These are phyloP conservation scores for carrot (Daucus carota) DNA, from an alignment of 129 eudicot species.

Conservation along the genomic window DH1_v3.0 NC_030386.2:20653001-20653500, in stretches of 20 bases:
- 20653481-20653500: conserved; percentile 15
- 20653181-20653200: not conserved
- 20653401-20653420: conserved; percentile 32
- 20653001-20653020: not conserved
- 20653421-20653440: conserved; percentile 41
- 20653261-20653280: not conserved
- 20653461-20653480: conserved; percentile 9
- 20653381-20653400: conserved; percentile 30
- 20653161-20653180: not conserved
- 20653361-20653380: conserved; percentile 29
- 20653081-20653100: not conserved
- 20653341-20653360: conserved; percentile 23
- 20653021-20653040: not conserved
- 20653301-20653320: not conserved
- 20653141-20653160: not conserved
- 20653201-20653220: not conserved
- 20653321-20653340: conserved; percentile 26
- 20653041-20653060: not conserved
- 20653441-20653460: conserved; percentile 43
- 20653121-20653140: not conserved
- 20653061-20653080: conserved; percentile 11
- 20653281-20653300: too few relatives aligned
- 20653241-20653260: not conserved
- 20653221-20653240: not conserved
- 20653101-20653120: too few relatives aligned